A percentile compares a stretch with the other conserved stretches of the same genome.
Evolutionary conservation across 768 basidiomycete genomes (phyloP).

Genomic region (Hemileccinum rubropunctum): DNA sequence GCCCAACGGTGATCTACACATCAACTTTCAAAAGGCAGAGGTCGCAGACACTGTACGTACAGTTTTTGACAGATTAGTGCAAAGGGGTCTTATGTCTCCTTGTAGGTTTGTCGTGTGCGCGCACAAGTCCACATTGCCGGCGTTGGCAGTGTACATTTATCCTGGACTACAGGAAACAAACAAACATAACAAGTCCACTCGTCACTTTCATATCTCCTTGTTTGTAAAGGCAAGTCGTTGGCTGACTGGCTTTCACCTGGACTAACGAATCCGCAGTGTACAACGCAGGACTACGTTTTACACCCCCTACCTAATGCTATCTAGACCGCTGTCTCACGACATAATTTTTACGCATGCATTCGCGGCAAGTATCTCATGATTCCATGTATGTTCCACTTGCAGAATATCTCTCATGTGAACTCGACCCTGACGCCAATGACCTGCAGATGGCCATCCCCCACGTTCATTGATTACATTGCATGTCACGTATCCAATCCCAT

Average conservation of each 20-base stretch:
- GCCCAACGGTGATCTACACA: conserved; percentile 76
- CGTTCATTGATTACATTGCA: conserved; percentile 23
- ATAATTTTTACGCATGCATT: conserved; percentile 27
- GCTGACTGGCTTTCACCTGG: background rate
- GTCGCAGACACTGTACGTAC: conserved; percentile 74
- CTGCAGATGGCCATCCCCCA: conserved; percentile 27
- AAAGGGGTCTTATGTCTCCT: conserved; percentile 7
- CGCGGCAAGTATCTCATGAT: conserved; percentile 29
- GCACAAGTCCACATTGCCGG: conserved; percentile 72
- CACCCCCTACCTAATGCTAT: conserved; percentile 23
- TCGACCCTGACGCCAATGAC: conserved; percentile 1
- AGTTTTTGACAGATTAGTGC: background rate
- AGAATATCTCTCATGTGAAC: background rate
- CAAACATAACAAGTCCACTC: conserved; percentile 24
- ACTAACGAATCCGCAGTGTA: conserved; percentile 24
- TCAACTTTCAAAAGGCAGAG: conserved; percentile 70
- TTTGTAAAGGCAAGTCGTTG: conserved; percentile 26
- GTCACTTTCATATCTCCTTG: background rate
- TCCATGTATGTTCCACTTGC: conserved; percentile 16
- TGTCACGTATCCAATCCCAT: conserved; percentile 18
- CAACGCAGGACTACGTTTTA: conserved; percentile 25
- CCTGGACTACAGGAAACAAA: conserved; percentile 63
- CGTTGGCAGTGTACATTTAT: conserved; percentile 75
- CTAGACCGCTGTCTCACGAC: conserved; percentile 25
- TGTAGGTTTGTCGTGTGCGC: conserved; percentile 73